These are phyloP conservation scores for Colletotrichum lindemuthianum DNA, from an alignment of 2,329 filamentous ascomycete genomes.

Conservation along the genomic window DNA sequence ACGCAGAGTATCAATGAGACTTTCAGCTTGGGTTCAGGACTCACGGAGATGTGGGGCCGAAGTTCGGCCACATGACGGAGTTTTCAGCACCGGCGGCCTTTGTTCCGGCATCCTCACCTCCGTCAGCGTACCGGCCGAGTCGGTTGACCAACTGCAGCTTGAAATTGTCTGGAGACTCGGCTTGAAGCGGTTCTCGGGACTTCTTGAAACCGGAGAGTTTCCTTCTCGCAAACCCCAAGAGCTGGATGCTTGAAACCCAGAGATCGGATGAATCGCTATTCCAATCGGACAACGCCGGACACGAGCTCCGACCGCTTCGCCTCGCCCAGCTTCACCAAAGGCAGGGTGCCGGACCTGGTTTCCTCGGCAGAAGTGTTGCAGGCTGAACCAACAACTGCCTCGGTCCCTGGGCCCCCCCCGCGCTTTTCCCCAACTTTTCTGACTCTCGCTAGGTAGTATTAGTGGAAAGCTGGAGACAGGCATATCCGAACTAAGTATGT, in stretches of 20 bases:
- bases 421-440: slow-evolving; percentile 16
- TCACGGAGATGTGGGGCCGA: too few species aligned
- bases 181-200: too few species aligned
- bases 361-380: not conserved
- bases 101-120: too few species aligned
- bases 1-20: too few species aligned
- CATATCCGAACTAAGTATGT: not conserved
- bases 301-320: slow-evolving; percentile 3
- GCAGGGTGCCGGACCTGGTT: slow-evolving; percentile 17
- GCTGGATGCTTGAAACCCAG: not conserved
- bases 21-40: too few species aligned
- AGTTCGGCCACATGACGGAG: too few species aligned
- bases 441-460: slow-evolving; percentile 5
- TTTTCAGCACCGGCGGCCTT: too few species aligned
- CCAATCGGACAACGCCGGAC: slow-evolving; percentile 14
- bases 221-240: slow-evolving; percentile 15
- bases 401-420: slow-evolving; percentile 15
- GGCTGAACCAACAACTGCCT: not conserved
- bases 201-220: not conserved
- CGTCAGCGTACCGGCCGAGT: too few species aligned
- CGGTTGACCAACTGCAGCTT: too few species aligned
- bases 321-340: slow-evolving; percentile 7
- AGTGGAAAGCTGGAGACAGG: not conserved
- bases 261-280: not conserved
- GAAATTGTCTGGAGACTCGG: too few species aligned